Evolutionary conservation across 345 rosid genomes (phyloP).

Genomic region (Kernera saxatilis): DNA sequence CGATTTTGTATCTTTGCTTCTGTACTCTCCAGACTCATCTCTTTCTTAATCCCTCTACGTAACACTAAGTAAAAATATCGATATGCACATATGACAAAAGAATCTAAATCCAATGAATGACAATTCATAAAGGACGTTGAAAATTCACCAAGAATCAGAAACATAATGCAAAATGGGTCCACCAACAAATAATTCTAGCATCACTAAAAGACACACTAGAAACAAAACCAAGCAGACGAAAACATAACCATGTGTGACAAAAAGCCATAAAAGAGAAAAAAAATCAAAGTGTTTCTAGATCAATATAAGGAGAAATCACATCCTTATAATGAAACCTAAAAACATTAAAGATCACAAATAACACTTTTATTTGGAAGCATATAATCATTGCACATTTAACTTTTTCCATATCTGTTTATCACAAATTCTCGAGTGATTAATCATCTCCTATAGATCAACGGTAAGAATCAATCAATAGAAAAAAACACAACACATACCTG

Average conservation of each 20-base stretch:
- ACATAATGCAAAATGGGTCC: constrained; percentile 23
- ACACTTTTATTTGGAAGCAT: background rate
- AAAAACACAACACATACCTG: constrained; percentile 45
- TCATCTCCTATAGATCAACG: background rate
- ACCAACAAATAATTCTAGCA: constrained; percentile 7
- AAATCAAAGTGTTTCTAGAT: background rate
- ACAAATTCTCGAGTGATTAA: background rate
- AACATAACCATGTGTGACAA: constrained; percentile 6
- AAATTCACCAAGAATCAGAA: background rate
- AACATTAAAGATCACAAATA: background rate
- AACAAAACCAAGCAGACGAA: constrained; percentile 17
- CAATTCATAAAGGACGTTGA: background rate
- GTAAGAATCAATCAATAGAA: background rate
- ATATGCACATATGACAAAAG: background rate
- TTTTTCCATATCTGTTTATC: no score
- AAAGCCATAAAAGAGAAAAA: background rate
- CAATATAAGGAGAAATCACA: background rate
- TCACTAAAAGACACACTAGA: constrained; percentile 12
- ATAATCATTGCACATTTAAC: background rate
- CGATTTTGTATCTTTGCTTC: background rate
- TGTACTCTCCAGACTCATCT: background rate
- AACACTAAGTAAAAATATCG: background rate
- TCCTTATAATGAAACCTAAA: background rate
- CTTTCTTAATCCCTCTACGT: background rate
- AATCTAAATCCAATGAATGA: background rate